A percentile compares a stretch with the other conserved stretches of the same genome.
These are phyloP conservation scores for Leccinellum albellum DNA, from an alignment of 768 basidiomycete genomes.

Conservation along the genomic window DNA sequence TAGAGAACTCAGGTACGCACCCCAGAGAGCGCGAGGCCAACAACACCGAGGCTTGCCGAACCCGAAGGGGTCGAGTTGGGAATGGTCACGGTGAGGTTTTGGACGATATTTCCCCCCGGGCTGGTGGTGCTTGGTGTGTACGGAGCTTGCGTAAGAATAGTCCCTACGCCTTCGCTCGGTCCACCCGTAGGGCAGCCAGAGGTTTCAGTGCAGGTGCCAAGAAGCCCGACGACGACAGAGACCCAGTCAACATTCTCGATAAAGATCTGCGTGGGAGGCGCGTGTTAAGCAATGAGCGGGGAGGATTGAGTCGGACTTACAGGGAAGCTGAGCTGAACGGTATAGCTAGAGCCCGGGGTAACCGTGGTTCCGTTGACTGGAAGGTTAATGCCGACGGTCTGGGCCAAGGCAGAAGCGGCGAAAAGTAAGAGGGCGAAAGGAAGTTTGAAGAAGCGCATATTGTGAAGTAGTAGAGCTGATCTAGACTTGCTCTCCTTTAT, in stretches of 20 bases:
- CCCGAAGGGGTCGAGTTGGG: not conserved
- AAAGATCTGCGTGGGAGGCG: not conserved
- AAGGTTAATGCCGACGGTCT: not conserved
- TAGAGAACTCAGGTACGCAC: not conserved
- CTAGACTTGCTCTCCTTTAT: not conserved
- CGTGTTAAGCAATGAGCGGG: not conserved
- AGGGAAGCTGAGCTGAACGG: not conserved
- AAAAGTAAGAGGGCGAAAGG: not conserved
- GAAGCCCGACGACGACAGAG: not conserved
- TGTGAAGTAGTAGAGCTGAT: not conserved
- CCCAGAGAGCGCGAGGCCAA: not conserved
- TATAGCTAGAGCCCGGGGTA: not conserved
- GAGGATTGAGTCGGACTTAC: not conserved
- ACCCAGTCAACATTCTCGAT: not conserved
- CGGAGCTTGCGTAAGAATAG: not conserved
- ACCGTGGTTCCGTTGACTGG: not conserved
- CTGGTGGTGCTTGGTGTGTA: not conserved
- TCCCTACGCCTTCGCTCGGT: not conserved
- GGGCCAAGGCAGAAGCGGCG: not conserved
- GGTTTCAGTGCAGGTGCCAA: not conserved
- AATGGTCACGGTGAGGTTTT: not conserved
- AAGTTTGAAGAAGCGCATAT: not conserved
- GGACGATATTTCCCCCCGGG: not conserved
- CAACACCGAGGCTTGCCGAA: not conserved
- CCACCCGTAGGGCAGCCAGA: not conserved